phyloP scores from a whole-genome alignment of 306 rosid species.

The Rosa chinensis region DNA sequence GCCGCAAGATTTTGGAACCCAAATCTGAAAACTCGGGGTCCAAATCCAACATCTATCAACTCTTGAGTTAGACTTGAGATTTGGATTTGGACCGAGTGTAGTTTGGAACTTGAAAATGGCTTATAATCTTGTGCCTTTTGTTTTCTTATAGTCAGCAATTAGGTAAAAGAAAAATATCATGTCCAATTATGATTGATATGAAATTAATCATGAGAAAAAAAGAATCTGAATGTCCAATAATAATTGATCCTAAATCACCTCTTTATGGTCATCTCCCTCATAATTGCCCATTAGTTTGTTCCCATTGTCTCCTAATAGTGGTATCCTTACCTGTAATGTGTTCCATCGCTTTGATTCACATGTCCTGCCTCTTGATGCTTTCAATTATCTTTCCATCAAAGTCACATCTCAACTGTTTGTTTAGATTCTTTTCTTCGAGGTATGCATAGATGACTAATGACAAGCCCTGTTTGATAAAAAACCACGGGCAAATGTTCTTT shows the following conservation, averaged over 20 bases:
- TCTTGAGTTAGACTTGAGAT: too few species aligned
- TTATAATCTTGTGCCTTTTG: neutral
- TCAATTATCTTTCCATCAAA: neutral
- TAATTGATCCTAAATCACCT: constrained; percentile 2
- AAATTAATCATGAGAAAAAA: neutral
- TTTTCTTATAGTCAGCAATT: neutral
- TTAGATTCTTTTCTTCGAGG: neutral
- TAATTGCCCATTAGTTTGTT: constrained; percentile 26
- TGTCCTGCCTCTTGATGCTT: constrained; percentile 26
- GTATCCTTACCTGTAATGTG: constrained; percentile 26
- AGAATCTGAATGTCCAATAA: neutral
- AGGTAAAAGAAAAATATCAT: neutral
- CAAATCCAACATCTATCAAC: too few species aligned
- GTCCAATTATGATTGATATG: neutral
- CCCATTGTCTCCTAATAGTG: constrained; percentile 37
- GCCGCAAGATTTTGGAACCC: too few species aligned
- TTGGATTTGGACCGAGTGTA: too few species aligned
- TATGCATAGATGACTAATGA: neutral
- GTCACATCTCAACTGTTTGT: neutral
- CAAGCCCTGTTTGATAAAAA: neutral
- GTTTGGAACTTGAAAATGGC: neutral
- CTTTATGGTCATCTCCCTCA: neutral
- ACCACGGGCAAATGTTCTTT: neutral
- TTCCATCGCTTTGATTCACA: constrained; percentile 28
- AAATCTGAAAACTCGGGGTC: too few species aligned